Percentiles rank a stretch among this genome's conserved stretches.
phyloP scores from a whole-genome alignment of 2,329 filamentous ascomycete species.

The Teratosphaeria destructans region DNA sequence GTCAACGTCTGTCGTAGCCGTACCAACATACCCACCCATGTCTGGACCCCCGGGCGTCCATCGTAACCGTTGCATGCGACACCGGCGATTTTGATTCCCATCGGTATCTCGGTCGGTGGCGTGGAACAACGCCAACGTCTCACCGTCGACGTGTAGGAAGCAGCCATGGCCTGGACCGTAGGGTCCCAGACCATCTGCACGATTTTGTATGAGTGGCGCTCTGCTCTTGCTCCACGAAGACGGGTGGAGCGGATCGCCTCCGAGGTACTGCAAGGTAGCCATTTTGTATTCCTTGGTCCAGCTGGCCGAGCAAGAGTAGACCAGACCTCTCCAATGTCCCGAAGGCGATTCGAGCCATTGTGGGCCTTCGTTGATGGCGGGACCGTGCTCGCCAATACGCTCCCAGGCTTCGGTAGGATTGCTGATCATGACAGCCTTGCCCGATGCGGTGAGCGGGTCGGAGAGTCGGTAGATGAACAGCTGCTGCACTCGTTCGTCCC shows the following conservation, averaged over 20 bases:
- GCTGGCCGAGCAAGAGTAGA: constrained; percentile 36
- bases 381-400: constrained; percentile 26
- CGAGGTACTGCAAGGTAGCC: constrained; percentile 32
- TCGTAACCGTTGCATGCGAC: constrained; percentile 33
- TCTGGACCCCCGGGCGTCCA: constrained; percentile 27
- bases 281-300: constrained; percentile 42
- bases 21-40: constrained; percentile 33
- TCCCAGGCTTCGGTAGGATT: constrained; percentile 33
- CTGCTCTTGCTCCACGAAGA: constrained; percentile 30
- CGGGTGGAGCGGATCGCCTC: constrained; percentile 30
- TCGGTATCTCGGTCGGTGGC: constrained; percentile 35
- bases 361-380: constrained; percentile 33
- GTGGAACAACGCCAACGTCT: constrained; percentile 36
- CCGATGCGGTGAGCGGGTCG: constrained; percentile 27
- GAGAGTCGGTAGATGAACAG: constrained; percentile 33
- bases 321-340: constrained; percentile 31
- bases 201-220: constrained; percentile 30
- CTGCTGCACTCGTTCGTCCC: constrained; percentile 30
- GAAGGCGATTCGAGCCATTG: constrained; percentile 16
- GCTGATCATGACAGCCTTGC: constrained; percentile 29
- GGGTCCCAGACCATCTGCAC: constrained; percentile 26
- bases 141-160: constrained; percentile 32
- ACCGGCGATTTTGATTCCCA: constrained; percentile 36
- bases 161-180: constrained; percentile 38
- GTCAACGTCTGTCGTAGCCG: constrained; percentile 22